phyloP scores from a whole-genome alignment of 805 yeast genomes.

The Henningerozyma blattae region DNA sequence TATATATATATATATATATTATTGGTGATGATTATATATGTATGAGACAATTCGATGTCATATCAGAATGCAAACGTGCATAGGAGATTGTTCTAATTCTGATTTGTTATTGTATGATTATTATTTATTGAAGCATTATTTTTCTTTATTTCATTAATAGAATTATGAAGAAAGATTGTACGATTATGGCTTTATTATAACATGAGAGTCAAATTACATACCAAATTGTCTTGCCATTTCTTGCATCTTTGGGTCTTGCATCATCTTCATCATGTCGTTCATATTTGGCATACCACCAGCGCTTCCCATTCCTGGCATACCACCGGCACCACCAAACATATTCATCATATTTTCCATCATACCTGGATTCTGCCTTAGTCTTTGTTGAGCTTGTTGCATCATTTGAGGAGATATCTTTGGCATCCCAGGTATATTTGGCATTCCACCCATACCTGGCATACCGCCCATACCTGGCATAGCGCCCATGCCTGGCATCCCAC shows the following conservation, averaged over 20 bases:
- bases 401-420: constrained; percentile 29
- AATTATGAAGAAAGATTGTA: background rate
- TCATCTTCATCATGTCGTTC: constrained; percentile 51
- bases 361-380: constrained; percentile 58
- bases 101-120: too few relatives aligned
- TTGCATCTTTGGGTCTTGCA: constrained; percentile 37
- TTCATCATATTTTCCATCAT: constrained; percentile 64
- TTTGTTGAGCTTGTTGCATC: constrained; percentile 44
- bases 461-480: constrained; percentile 25
- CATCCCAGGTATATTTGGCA: constrained; percentile 44
- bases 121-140: too few relatives aligned
- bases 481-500: constrained; percentile 11
- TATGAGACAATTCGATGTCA: too few relatives aligned
- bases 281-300: constrained; percentile 59
- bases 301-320: constrained; percentile 10
- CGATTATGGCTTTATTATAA: background rate
- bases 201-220: constrained; percentile 12
- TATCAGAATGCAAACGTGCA: too few relatives aligned
- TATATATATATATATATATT: too few relatives aligned
- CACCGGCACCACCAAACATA: constrained; percentile 50
- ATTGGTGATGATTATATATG: too few relatives aligned
- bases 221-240: constrained; percentile 41
- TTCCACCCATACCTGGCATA: constrained; percentile 53
- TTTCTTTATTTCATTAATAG: too few relatives aligned
- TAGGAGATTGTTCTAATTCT: too few relatives aligned